Base-by-base conservation (phyloP, 768 basidiomycete species). In the Stropharia rugosoannulata region DNA sequence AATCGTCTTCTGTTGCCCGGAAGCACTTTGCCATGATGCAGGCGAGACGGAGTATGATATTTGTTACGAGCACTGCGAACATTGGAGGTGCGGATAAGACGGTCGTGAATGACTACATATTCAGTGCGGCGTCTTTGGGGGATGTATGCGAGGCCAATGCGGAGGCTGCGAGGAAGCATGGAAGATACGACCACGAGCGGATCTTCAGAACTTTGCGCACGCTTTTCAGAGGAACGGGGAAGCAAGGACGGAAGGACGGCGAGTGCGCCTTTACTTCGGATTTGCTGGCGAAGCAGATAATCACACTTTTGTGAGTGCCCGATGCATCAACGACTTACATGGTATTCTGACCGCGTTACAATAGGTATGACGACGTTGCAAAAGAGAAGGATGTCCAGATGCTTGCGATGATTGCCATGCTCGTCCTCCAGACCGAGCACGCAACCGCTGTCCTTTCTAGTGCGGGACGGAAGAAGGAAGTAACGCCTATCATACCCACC, bases 401-500 rank as follows among this genome's bases (percentile, higher is more conserved):
- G 85, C 75, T 94, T 13, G 90, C 89, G 0, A 91, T 94, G 82
- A 57, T 91, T 3, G 77, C 89, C 0, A 73, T 83, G 46, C 68
- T 91, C n/a, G 70, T 93, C 2, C 74, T 93, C 2, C 85, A 86
- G 63, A 78, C 68, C 6, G 64, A 64, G 12, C 64, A 72, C 57
- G 63, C 62, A 1, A 41, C 49, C 11, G 35, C 56, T 9, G 41
- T 61, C 13, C 64, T 57, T 29, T 44, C 51, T 25, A 58, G 15
- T 15, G 37, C 51, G n/a, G 56, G 46, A 22, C 49, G 54, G 37
- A 59, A 50, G 47, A 65, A 59, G 25, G 39, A 56, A 32, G 22
- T 54, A 6, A 46, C 40, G 54, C 5, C 48, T 54, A 18, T 43
- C 48, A n/a, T 54, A 36, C 29, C 42, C 25, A 10, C 56, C 22